Evolutionary conservation across 768 basidiomycete species (phyloP).

Genomic region (Tulasnella sp.): DNA sequence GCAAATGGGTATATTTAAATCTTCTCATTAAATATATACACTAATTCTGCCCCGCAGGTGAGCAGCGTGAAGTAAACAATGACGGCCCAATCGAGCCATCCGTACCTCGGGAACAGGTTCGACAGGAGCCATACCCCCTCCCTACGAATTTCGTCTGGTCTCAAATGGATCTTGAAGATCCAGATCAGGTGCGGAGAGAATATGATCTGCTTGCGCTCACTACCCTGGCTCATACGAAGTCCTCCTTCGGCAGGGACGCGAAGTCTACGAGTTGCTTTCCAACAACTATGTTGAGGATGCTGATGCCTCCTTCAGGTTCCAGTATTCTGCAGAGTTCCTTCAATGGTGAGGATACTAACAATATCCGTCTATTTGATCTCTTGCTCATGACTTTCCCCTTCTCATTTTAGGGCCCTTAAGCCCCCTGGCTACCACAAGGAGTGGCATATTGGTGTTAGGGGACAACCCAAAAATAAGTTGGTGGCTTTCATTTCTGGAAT

Average conservation of each 20-base stretch:
- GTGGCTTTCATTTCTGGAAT: constrained; percentile 96
- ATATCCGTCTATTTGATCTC: not conserved
- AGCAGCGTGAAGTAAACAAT: constrained; percentile 28
- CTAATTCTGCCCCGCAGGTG: too few relatives aligned
- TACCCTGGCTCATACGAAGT: not conserved
- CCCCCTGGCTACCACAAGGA: constrained; percentile 88
- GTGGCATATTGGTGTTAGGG: constrained; percentile 95
- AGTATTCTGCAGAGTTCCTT: constrained; percentile 89
- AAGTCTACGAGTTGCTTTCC: constrained; percentile 84
- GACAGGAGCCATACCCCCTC: constrained; percentile 77
- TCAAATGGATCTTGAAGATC: constrained; percentile 63
- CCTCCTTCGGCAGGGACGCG: constrained; percentile 25
- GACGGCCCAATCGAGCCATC: constrained; percentile 88
- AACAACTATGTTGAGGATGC: constrained; percentile 95
- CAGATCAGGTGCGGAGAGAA: constrained; percentile 47
- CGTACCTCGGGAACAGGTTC: constrained; percentile 62
- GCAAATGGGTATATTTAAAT: constrained; percentile 47
- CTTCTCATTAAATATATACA: too few relatives aligned
- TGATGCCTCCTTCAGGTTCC: constrained; percentile 91
- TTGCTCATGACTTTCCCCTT: not conserved
- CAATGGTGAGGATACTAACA: constrained; percentile 47
- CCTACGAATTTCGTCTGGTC: constrained; percentile 93
- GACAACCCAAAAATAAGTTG: constrained; percentile 79
- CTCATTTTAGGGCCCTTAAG: constrained; percentile 73
- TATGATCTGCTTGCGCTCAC: not conserved